Evolutionary conservation across 2,329 filamentous ascomycete species (phyloP).

Genomic region (Claviceps humidiphila): DNA sequence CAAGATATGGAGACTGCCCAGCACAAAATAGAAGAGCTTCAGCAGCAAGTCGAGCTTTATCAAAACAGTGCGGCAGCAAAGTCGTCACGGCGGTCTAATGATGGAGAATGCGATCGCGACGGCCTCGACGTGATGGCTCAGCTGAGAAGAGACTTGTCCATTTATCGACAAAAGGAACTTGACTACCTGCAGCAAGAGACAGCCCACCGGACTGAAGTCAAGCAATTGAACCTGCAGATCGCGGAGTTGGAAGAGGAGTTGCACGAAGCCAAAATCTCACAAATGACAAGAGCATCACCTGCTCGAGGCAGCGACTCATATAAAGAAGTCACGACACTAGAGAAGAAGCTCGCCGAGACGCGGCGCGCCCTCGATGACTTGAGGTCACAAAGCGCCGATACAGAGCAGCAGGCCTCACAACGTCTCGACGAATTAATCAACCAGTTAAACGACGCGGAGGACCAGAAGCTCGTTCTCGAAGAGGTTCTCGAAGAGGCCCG

Average conservation of each 20-base stretch:
- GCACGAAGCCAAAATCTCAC: constrained; percentile 48
- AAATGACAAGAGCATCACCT: constrained; percentile 29
- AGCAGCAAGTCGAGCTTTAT: constrained; percentile 44
- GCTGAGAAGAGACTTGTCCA: constrained; percentile 48
- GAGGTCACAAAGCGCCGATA: constrained; percentile 34
- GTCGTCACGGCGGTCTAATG: constrained; percentile 16
- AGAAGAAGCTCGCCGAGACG: constrained; percentile 46
- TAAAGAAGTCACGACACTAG: constrained; percentile 44
- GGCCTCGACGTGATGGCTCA: constrained; percentile 43
- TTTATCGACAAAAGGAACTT: constrained; percentile 52
- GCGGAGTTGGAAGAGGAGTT: constrained; percentile 53
- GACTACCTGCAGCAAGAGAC: constrained; percentile 53
- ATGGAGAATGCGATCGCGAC: constrained; percentile 27
- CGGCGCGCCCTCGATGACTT: constrained; percentile 46
- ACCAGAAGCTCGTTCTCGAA: constrained; percentile 44
- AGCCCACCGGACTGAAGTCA: constrained; percentile 47
- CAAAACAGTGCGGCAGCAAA: constrained; percentile 29
- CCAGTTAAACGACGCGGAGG: constrained; percentile 43
- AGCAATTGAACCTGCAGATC: constrained; percentile 50
- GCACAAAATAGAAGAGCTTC: constrained; percentile 51
- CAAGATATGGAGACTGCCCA: constrained; percentile 45
- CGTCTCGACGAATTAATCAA: constrained; percentile 34
- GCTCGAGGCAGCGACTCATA: constrained; percentile 39
- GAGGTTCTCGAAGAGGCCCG: constrained; percentile 44
- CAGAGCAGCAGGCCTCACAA: constrained; percentile 31